phyloP scores from a whole-genome alignment of 768 basidiomycete species.

The Suillus lakei region DNA sequence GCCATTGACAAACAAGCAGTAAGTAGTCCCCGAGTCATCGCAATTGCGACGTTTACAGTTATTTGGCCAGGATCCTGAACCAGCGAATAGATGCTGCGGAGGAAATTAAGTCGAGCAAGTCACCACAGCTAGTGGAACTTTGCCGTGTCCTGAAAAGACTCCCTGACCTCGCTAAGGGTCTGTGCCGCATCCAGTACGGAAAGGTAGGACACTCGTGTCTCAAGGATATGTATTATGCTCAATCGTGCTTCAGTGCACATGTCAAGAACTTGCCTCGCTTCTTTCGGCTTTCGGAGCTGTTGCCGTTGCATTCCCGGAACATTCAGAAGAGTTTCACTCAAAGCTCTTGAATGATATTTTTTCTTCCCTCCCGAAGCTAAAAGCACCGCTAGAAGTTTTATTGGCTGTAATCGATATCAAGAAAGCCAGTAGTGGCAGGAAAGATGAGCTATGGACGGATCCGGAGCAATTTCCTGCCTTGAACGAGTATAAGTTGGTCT shows the following conservation, averaged over 20 bases:
- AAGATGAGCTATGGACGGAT: conserved; percentile 72
- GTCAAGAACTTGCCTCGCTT: conserved; percentile 78
- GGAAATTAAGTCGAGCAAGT: conserved; percentile 71
- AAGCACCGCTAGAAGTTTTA: conserved; percentile 55
- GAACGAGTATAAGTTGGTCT: conserved; percentile 63
- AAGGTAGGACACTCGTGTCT: conserved; percentile 56
- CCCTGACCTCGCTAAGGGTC: conserved; percentile 88
- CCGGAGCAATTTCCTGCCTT: conserved; percentile 57
- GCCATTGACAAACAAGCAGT: conserved; percentile 71
- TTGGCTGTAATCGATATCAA: conserved; percentile 61
- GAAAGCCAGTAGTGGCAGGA: conserved; percentile 67
- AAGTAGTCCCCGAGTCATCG: conserved; percentile 1
- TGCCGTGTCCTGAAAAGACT: conserved; percentile 70
- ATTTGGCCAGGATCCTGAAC: conserved; percentile 63
- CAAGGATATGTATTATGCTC: neutral
- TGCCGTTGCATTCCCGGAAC: conserved; percentile 60
- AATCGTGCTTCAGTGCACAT: conserved; percentile 61
- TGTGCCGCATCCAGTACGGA: conserved; percentile 89
- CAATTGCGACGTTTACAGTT: conserved; percentile 6
- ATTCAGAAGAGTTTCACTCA: conserved; percentile 61
- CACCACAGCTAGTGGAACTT: conserved; percentile 67
- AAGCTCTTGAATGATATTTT: conserved; percentile 73
- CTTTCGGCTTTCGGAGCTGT: conserved; percentile 79
- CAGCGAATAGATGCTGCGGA: conserved; percentile 84
- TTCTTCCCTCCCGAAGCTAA: conserved; percentile 67